Conservation (phyloP, 176 grass and related monocot species). For the Rhipidocladum racemiflorum region DNA sequence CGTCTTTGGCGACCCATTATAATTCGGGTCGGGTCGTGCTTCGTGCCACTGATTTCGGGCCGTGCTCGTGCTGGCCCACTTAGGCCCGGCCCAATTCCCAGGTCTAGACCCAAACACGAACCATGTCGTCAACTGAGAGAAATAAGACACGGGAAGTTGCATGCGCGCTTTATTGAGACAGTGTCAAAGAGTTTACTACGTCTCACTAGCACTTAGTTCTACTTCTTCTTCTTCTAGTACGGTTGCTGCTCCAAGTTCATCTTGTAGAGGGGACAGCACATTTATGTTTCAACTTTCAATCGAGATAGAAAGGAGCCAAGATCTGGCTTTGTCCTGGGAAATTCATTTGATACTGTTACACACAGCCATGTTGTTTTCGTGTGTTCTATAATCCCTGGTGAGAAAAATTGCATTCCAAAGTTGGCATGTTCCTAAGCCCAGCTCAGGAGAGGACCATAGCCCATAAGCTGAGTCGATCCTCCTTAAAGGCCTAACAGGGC, state of each 20-base stretch:
- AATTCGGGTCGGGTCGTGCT: no score
- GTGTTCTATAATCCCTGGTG: background rate
- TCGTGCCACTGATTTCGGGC: no score
- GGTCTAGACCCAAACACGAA: constrained; percentile 16
- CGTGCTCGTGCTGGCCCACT: no score
- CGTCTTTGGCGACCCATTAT: no score
- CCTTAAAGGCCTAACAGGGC: background rate
- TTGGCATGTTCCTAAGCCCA: background rate
- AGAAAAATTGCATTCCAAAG: background rate
- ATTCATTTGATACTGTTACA: background rate
- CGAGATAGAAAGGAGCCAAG: background rate
- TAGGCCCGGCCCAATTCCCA: no score
- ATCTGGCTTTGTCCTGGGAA: background rate
- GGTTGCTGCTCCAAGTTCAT: background rate
- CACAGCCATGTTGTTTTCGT: background rate
- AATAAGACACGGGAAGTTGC: background rate
- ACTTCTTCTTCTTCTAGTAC: background rate
- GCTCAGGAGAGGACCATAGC: background rate
- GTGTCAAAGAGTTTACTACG: background rate
- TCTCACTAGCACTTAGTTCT: background rate
- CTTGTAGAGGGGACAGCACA: background rate
- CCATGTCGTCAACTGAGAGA: constrained; percentile 23
- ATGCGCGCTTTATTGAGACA: background rate
- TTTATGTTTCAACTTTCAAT: background rate
- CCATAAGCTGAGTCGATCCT: background rate